Conservation (phyloP, 179 eudicot species). For the Silene coronaria region DNA sequence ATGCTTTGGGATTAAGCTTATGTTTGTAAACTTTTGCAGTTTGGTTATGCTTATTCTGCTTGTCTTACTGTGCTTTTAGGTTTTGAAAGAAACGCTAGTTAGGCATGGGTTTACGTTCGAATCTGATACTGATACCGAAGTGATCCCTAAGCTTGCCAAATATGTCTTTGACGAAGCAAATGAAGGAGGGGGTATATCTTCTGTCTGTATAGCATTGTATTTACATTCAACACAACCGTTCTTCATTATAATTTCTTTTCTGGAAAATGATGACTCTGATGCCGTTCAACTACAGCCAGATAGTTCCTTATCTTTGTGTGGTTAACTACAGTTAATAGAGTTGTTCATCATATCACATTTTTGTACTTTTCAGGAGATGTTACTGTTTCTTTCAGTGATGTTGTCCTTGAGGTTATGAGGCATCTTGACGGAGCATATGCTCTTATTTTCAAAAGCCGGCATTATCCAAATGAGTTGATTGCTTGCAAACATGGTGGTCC, state of each 20-base stretch:
- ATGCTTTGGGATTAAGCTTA: background rate
- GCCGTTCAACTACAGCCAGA: background rate
- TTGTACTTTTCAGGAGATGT: slow-evolving; percentile 33
- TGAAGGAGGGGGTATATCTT: slow-evolving; percentile 50
- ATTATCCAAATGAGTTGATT: slow-evolving; percentile 93
- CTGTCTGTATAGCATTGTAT: background rate
- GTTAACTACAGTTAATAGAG: background rate
- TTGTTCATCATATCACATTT: background rate
- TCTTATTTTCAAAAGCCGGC: slow-evolving; percentile 87
- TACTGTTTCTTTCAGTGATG: slow-evolving; percentile 51
- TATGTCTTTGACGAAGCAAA: slow-evolving; percentile 85
- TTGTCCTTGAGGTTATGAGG: slow-evolving; percentile 98
- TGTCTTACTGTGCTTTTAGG: slow-evolving; percentile 38
- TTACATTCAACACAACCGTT: background rate
- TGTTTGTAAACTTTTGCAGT: background rate
- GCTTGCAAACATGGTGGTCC: slow-evolving; percentile 99
- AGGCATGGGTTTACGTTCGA: slow-evolving; percentile 89
- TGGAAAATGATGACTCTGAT: background rate
- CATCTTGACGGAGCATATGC: slow-evolving; percentile 99
- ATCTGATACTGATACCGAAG: slow-evolving; percentile 98
- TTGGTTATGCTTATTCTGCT: slow-evolving; percentile 1
- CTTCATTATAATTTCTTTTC: background rate
- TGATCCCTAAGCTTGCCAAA: slow-evolving; percentile 98
- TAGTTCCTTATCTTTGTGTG: background rate
- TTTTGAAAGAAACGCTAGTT: slow-evolving; percentile 73